phyloP scores from a whole-genome alignment of 371 early-diverging fungal genomes.

The Mucor mucedo region DNA sequence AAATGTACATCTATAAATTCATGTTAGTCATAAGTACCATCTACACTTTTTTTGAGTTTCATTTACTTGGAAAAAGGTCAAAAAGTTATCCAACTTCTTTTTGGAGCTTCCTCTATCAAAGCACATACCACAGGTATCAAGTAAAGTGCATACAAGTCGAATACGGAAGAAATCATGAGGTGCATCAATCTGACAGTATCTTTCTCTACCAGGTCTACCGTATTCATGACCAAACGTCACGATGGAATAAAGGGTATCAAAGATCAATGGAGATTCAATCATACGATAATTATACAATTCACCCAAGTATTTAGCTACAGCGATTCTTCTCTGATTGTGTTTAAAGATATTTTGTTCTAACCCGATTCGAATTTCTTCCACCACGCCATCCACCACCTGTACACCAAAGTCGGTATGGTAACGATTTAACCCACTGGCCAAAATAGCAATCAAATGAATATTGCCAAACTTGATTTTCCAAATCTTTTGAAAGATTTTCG shows the following conservation, averaged over 20 bases:
- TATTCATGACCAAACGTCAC: slow-evolving; percentile 86
- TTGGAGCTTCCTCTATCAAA: slow-evolving; percentile 76
- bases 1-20: slow-evolving; percentile 76
- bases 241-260: slow-evolving; percentile 86
- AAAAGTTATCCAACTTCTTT: slow-evolving; percentile 73
- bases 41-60: too few relatives aligned
- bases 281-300: slow-evolving; percentile 90
- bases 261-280: slow-evolving; percentile 80
- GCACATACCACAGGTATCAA: slow-evolving; percentile 88
- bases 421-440: slow-evolving; percentile 77
- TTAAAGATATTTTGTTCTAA: slow-evolving; percentile 85
- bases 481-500: slow-evolving; percentile 78
- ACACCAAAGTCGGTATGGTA: slow-evolving; percentile 90
- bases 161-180: slow-evolving; percentile 94
- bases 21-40: not conserved
- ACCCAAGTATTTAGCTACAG: slow-evolving; percentile 84
- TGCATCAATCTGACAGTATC: slow-evolving; percentile 75
- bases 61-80: slow-evolving; percentile 77
- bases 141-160: slow-evolving; percentile 83
- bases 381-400: slow-evolving; percentile 79
- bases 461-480: slow-evolving; percentile 94
- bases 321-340: slow-evolving; percentile 88
- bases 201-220: slow-evolving; percentile 74
- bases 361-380: slow-evolving; percentile 91
- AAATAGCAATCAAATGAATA: slow-evolving; percentile 80